Evolutionary conservation across 257 asterid genomes (phyloP).

Genomic region (Capsicum pubescens): DNA sequence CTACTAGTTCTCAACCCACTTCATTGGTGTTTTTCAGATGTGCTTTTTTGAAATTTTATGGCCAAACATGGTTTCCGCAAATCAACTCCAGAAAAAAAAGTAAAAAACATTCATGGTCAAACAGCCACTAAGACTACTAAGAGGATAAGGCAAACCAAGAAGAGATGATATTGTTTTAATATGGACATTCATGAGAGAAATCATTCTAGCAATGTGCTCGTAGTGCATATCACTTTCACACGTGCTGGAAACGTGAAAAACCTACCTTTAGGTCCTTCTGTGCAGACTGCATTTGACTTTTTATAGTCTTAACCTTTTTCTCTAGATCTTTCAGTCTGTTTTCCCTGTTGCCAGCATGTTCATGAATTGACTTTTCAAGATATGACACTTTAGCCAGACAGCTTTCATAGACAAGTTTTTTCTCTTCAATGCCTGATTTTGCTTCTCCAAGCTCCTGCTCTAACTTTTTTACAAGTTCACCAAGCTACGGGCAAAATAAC

Average conservation of each 20-base stretch:
- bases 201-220: conserved; percentile 3
- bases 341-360: conserved; percentile 85
- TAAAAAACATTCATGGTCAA: not conserved
- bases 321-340: conserved; percentile 80
- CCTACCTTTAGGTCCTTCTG: conserved; percentile 79
- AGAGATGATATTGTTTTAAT: not conserved
- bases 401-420: conserved; percentile 57
- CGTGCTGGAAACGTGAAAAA: conserved; percentile 20
- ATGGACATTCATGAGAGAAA: conserved; percentile 10
- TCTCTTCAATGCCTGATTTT: conserved; percentile 63
- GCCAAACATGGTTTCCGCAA: not conserved
- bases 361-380: conserved; percentile 78
- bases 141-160: conserved; percentile 19
- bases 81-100: not conserved
- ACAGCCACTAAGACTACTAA: not conserved
- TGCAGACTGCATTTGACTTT: conserved; percentile 76
- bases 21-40: not conserved
- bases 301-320: conserved; percentile 71
- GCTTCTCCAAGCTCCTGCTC: conserved; percentile 85
- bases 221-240: not conserved
- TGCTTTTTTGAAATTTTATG: not conserved
- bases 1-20: no score
- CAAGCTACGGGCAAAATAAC: conserved; percentile 59
- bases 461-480: conserved; percentile 77
- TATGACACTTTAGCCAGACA: conserved; percentile 71